These are phyloP conservation scores for Chlorella sorokiniana DNA, from an alignment of 139 green algal genomes.

Conservation along the genomic window DNA sequence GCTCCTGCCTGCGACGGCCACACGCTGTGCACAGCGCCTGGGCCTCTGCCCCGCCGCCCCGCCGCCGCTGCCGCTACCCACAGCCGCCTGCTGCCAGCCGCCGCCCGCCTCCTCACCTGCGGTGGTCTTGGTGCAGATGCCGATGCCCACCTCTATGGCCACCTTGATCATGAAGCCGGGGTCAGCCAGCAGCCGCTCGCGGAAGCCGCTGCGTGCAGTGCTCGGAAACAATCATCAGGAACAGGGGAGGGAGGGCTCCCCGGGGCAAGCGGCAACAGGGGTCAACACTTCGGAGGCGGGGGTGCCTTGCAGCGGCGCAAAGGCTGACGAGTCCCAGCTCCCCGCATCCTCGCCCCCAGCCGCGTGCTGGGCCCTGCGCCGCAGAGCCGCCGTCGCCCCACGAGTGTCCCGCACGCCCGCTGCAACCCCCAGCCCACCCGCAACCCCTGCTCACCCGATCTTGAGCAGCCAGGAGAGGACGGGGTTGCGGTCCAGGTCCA, in stretches of 20 bases:
- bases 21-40: no score
- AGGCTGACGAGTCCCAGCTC: no score
- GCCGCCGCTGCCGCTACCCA: no score
- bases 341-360: no score
- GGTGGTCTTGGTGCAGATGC: slow-evolving; percentile 88
- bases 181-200: slow-evolving; percentile 93
- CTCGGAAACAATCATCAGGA: not conserved
- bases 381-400: no score
- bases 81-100: no score
- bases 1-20: no score
- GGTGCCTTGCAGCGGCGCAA: no score
- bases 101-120: not conserved
- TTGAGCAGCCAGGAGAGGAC: slow-evolving; percentile 65
- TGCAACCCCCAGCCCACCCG: slow-evolving; percentile 19
- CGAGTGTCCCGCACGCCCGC: not conserved
- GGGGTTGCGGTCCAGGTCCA: slow-evolving; percentile 72
- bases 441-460: slow-evolving; percentile 14
- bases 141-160: slow-evolving; percentile 85
- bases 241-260: not conserved
- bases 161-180: slow-evolving; percentile 90
- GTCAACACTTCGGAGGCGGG: no score
- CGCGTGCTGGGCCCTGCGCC: no score
- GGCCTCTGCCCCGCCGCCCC: no score
- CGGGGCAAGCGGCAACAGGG: not conserved
- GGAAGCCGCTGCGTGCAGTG: slow-evolving; percentile 70